Percentiles rank a stretch among this genome's conserved stretches.
phyloP scores from a whole-genome alignment of 1,139 yeast genomes.

The Blastobotrys serpentis region DNA sequence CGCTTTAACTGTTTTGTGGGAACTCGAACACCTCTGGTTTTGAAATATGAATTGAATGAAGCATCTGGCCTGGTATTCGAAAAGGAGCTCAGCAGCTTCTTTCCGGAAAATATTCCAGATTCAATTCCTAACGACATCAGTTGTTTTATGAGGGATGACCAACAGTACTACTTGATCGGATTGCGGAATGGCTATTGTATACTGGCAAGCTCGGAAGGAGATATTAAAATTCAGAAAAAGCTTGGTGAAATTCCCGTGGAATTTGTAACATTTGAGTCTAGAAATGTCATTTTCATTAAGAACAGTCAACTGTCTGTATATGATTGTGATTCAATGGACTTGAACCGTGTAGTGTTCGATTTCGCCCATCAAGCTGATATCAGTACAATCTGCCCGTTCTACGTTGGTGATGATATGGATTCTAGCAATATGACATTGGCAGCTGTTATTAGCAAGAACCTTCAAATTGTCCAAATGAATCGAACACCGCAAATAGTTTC shows the following conservation, averaged over 20 bases:
- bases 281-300: background rate
- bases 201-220: constrained; percentile 38
- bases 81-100: background rate
- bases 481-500: constrained; percentile 27
- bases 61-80: background rate
- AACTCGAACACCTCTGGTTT: constrained; percentile 6
- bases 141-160: background rate
- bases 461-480: constrained; percentile 42
- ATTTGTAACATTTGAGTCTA: constrained; percentile 14
- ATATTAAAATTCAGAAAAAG: constrained; percentile 16
- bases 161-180: constrained; percentile 29
- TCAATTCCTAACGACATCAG: constrained; percentile 10
- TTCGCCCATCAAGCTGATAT: background rate
- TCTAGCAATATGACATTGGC: constrained; percentile 30
- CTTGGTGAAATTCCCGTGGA: constrained; percentile 28
- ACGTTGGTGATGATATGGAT: background rate
- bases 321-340: background rate
- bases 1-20: constrained; percentile 1
- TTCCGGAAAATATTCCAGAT: background rate
- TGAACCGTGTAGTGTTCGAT: constrained; percentile 1
- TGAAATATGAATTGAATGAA: constrained; percentile 2
- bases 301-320: background rate
- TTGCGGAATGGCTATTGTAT: constrained; percentile 26
- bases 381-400: constrained; percentile 3
- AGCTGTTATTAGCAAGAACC: constrained; percentile 52